These are phyloP conservation scores for Nymphaea thermarum DNA, from an alignment of 164 flowering plant genomes.

Conservation along the genomic window DNA sequence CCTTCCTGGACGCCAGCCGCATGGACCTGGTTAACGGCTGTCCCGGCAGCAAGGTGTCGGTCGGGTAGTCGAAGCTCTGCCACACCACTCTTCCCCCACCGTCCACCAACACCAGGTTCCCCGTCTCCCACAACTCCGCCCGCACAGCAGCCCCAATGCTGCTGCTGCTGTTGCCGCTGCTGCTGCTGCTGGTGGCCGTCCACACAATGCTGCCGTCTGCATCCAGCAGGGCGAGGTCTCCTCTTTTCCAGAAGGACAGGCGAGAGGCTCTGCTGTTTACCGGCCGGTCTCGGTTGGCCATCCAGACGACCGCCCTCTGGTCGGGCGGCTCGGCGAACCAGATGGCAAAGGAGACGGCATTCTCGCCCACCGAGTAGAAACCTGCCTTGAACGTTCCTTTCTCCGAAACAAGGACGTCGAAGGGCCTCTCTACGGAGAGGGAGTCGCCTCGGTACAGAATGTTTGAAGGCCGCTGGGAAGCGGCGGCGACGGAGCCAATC, in stretches of 20 bases:
- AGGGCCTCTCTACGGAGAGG: too few species aligned
- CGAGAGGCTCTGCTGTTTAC: constrained; percentile 5
- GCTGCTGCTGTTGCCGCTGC: neutral
- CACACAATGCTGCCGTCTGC: constrained; percentile 6
- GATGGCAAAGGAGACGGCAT: constrained; percentile 11
- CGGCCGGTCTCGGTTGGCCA: constrained; percentile 16
- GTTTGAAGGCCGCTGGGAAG: too few species aligned
- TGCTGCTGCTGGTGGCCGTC: constrained; percentile 1
- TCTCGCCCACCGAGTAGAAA: constrained; percentile 11
- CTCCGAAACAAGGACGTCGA: constrained; percentile 8
- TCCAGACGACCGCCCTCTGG: constrained; percentile 6
- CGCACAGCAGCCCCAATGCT: neutral
- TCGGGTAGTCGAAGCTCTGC: constrained; percentile 13
- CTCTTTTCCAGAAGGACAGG: constrained; percentile 9
- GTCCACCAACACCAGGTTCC: constrained; percentile 10
- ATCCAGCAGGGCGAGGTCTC: constrained; percentile 8
- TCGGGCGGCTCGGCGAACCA: constrained; percentile 12
- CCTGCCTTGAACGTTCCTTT: constrained; percentile 11
- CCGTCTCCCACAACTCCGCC: constrained; percentile 8
- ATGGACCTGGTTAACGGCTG: constrained; percentile 10
- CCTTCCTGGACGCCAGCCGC: constrained; percentile 4
- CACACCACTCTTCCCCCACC: constrained; percentile 1
- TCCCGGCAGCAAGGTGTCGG: constrained; percentile 12
- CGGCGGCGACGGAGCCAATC: too few species aligned
- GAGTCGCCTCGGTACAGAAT: too few species aligned